Conservation (phyloP, 352 stramenopile genomes). For the Globisporangium radiosum region DNA sequence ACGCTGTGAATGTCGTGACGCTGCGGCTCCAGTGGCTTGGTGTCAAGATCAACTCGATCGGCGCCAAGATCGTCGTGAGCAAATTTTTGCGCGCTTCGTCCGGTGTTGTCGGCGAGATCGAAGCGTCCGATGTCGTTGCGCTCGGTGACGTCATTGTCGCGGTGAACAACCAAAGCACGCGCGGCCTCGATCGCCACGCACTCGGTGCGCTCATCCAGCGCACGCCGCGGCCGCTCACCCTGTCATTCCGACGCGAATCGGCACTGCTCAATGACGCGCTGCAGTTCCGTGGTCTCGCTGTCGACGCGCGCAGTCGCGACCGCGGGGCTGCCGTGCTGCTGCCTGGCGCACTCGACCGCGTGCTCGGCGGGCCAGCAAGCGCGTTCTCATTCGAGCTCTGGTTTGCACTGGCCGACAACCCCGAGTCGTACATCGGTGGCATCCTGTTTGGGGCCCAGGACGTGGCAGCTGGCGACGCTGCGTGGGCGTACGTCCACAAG, state of each 20-base stretch:
- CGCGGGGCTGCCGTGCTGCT: slow-evolving; percentile 40
- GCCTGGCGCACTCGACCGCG: slow-evolving; percentile 28
- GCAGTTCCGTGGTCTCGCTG: slow-evolving; percentile 43
- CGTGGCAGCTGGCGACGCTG: slow-evolving; percentile 22
- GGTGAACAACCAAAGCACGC: slow-evolving; percentile 54
- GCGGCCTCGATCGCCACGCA: slow-evolving; percentile 53
- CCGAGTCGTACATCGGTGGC: slow-evolving; percentile 20
- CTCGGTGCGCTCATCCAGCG: slow-evolving; percentile 55
- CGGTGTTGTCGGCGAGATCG: slow-evolving; percentile 58
- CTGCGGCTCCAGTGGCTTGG: slow-evolving; percentile 68
- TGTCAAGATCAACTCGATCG: slow-evolving; percentile 74
- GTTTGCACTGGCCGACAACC: slow-evolving; percentile 56
- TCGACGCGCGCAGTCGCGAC: slow-evolving; percentile 12
- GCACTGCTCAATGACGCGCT: slow-evolving; percentile 47
- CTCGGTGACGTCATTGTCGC: slow-evolving; percentile 58
- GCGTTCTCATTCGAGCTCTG: slow-evolving; percentile 58
- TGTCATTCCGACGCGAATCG: slow-evolving; percentile 51
- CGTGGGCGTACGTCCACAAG: slow-evolving; percentile 52
- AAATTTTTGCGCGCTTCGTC: slow-evolving; percentile 58
- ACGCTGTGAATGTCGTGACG: slow-evolving; percentile 28
- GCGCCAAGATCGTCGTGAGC: slow-evolving; percentile 61
- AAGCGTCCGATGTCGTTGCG: slow-evolving; percentile 48
- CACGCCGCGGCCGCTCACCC: slow-evolving; percentile 39
- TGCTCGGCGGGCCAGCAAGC: slow-evolving; percentile 25
- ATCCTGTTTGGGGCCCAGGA: slow-evolving; percentile 62